Evolutionary conservation across 306 rosid species (phyloP).

Genomic region (Hippophae rhamnoides): DNA sequence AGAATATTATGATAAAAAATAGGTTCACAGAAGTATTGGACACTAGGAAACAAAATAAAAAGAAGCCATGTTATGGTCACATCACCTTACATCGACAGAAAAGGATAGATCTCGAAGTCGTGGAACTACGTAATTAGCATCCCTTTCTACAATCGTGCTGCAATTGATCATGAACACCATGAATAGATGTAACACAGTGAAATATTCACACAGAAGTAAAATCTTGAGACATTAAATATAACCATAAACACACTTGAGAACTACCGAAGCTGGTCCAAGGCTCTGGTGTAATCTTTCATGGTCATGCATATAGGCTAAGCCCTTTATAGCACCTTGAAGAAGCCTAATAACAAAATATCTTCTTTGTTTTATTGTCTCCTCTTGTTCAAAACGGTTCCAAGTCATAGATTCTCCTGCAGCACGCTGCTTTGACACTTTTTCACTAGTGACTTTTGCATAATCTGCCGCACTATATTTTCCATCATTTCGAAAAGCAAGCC

Average conservation of each 20-base stretch:
- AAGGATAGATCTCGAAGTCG: slow-evolving; percentile 86
- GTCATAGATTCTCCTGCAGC: slow-evolving; percentile 30
- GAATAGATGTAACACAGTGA: not conserved
- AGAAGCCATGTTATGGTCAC: slow-evolving; percentile 9
- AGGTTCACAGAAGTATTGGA: not conserved
- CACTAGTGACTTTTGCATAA: slow-evolving; percentile 67
- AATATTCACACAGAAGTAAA: slow-evolving; percentile 4
- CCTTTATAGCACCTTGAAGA: slow-evolving; percentile 75
- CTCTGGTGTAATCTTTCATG: slow-evolving; percentile 85
- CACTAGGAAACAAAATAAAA: not conserved
- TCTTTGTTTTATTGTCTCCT: slow-evolving; percentile 42
- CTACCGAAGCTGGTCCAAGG: slow-evolving; percentile 87
- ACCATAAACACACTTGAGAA: slow-evolving; percentile 55
- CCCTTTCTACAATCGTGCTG: slow-evolving; percentile 76
- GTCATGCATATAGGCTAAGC: slow-evolving; percentile 70
- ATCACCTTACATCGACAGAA: slow-evolving; percentile 75
- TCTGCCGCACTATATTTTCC: slow-evolving; percentile 87
- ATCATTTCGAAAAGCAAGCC: slow-evolving; percentile 93
- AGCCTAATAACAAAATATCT: slow-evolving; percentile 46
- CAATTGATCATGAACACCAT: slow-evolving; percentile 12
- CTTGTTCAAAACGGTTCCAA: slow-evolving; percentile 74
- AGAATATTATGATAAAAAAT: not conserved
- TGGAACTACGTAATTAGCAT: slow-evolving; percentile 68
- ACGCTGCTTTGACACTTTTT: slow-evolving; percentile 40
- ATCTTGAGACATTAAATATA: slow-evolving; percentile 17